Evolutionary conservation across 805 yeast genomes (phyloP).

Genomic region (Barnettozyma sp.): DNA sequence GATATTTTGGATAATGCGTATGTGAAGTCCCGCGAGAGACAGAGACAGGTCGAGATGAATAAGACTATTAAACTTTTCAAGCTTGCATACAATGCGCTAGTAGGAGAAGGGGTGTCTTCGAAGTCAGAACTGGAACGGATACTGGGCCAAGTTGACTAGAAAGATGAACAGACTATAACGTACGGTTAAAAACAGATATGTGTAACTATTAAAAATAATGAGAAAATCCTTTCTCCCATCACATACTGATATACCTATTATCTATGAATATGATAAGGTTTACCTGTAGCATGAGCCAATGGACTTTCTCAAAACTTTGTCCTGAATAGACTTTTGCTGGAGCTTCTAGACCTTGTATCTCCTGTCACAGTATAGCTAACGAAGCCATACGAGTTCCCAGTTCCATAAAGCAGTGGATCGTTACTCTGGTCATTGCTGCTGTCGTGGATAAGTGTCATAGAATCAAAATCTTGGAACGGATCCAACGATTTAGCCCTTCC

Average conservation of each 20-base stretch:
- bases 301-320: slow-evolving; percentile 17
- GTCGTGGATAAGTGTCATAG: slow-evolving; percentile 77
- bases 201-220: too few relatives aligned
- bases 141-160: slow-evolving; percentile 2
- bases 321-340: slow-evolving; percentile 29
- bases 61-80: slow-evolving; percentile 1
- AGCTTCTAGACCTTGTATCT: slow-evolving; percentile 32
- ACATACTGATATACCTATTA: too few relatives aligned
- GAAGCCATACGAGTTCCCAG: slow-evolving; percentile 35
- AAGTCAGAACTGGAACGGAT: slow-evolving; percentile 1
- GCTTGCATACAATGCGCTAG: background rate
- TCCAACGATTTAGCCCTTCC: slow-evolving; percentile 32
- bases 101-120: background rate
- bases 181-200: too few relatives aligned
- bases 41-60: slow-evolving; percentile 34
- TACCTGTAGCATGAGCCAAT: too few relatives aligned
- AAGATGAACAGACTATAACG: background rate
- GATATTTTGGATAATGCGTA: slow-evolving; percentile 88
- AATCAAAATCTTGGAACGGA: slow-evolving; percentile 80
- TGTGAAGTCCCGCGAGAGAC: slow-evolving; percentile 79
- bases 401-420: slow-evolving; percentile 42
- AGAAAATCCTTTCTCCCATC: too few relatives aligned
- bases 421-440: slow-evolving; percentile 28
- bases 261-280: too few relatives aligned
- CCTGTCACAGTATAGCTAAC: slow-evolving; percentile 34